Evolutionary conservation across 2,329 filamentous ascomycete genomes (phyloP), one percentile per base, ranked within the genome.

Genomic region (Pseudocercospora macadamiae): DNA sequence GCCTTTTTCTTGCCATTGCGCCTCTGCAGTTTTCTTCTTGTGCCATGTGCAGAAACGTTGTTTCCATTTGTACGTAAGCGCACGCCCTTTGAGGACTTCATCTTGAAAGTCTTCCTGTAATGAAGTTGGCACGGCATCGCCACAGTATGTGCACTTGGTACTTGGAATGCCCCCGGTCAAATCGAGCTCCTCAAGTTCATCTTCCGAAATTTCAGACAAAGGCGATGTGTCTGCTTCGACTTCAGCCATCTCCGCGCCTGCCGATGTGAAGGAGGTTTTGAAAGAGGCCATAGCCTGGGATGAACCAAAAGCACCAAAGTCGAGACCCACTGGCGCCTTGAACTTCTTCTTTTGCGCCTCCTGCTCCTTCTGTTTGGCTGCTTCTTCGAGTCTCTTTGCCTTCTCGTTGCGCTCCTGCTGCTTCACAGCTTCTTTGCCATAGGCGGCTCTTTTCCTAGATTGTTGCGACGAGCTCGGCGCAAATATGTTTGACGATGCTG

Each of bases 21-120:
- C 57, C 34, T 62, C 49, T n/a, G 73, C 73, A 6, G 58, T 59
- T 8, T 64, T 59, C 21, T 61, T 60, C 25, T 66, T 66, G 63
- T 75, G 73, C 30, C 66, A 68, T 18, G 54, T 60, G 57, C 73
- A 75, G 55, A 75, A 75, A 2, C 66, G 62, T 48, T 68, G 59
- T 58, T 74, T 71, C 63, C 68, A 69, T 36, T 68, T 68, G 51
- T 69, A 67, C 21, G 55, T 70, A 64, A 71, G 63, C 8, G 62
- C 55, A 19, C 60, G 59, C 18, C 64, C 63, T 14, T 55, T 51
- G 14, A 57, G 58, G 21, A 64, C 59, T 14, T 65, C 51, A 44
- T 68, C 66, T 51, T 73, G 66, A 51, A 71, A 75, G 18, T 71
- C 66, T 52, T 73, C 69, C 39, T 64, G 55, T 16, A 71, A 28